A percentile compares a stretch with the other conserved stretches of the same genome.
phyloP scores from a whole-genome alignment of 768 basidiomycete genomes.

The Leccinum barrowsii region DNA sequence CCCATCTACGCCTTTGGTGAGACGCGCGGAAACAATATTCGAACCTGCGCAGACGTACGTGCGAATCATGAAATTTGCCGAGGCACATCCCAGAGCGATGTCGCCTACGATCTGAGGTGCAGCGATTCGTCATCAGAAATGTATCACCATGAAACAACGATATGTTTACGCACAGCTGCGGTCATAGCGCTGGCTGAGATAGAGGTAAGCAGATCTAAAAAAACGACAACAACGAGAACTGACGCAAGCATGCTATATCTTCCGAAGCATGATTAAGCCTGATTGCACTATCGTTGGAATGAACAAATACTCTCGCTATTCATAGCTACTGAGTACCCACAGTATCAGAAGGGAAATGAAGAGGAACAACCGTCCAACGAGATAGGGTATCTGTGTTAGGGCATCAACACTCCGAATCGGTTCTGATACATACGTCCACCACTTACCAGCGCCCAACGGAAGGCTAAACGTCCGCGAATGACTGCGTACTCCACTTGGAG shows the following conservation, averaged over 20 bases:
- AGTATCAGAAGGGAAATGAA: constrained; percentile 14
- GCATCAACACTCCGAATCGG: background rate
- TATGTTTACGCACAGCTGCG: constrained; percentile 11
- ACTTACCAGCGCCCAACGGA: constrained; percentile 29
- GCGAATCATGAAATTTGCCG: constrained; percentile 29
- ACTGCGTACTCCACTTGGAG: constrained; percentile 23
- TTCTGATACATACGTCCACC: background rate
- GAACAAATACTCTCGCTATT: background rate
- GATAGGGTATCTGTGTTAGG: constrained; percentile 19
- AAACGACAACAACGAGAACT: background rate
- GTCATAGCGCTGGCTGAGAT: constrained; percentile 4
- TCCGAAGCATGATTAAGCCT: background rate
- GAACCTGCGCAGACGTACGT: constrained; percentile 14
- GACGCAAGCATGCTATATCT: constrained; percentile 14
- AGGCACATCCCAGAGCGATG: constrained; percentile 17
- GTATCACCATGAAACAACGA: background rate
- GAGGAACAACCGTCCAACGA: constrained; percentile 17
- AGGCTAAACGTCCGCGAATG: constrained; percentile 20
- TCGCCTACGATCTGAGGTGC: constrained; percentile 10
- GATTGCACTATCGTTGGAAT: constrained; percentile 7
- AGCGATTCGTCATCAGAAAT: background rate
- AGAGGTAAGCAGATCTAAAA: background rate
- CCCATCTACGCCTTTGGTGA: constrained; percentile 20
- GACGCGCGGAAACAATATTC: background rate
- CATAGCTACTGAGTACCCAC: constrained; percentile 6